Percentiles rank a stretch among this genome's conserved stretches.
Conservation (phyloP, 2,329 filamentous ascomycete genomes). For the Curvularia lunata region DNA sequence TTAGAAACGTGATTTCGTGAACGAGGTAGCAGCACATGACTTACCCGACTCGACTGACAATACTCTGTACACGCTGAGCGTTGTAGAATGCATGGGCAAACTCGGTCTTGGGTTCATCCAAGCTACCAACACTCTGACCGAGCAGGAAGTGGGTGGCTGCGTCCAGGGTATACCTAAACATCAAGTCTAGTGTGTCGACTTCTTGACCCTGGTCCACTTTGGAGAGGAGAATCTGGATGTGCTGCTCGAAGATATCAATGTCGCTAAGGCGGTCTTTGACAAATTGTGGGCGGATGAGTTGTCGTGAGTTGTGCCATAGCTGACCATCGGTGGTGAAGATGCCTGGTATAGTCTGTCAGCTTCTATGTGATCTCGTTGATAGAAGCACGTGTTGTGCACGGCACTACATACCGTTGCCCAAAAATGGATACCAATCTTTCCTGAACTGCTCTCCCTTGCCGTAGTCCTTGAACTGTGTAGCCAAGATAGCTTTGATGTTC, state of each 20-base stretch:
- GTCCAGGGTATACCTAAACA: slow-evolving; percentile 81
- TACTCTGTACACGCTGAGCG: slow-evolving; percentile 75
- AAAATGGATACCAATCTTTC: slow-evolving; percentile 73
- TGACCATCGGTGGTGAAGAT: slow-evolving; percentile 77
- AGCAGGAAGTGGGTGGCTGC: slow-evolving; percentile 86
- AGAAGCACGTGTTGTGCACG: background rate
- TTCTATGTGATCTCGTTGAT: background rate
- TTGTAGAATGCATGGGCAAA: slow-evolving; percentile 85
- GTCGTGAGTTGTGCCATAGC: slow-evolving; percentile 79
- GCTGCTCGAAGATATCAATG: slow-evolving; percentile 78
- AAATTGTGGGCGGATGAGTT: slow-evolving; percentile 85
- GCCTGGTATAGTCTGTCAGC: slow-evolving; percentile 35
- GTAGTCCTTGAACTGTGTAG: slow-evolving; percentile 83
- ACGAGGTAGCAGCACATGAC: slow-evolving; percentile 17
- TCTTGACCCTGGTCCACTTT: slow-evolving; percentile 62
- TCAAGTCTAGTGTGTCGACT: slow-evolving; percentile 75
- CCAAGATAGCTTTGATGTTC: slow-evolving; percentile 90
- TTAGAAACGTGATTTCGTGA: slow-evolving; percentile 10
- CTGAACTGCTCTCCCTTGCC: slow-evolving; percentile 82
- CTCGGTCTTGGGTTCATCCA: slow-evolving; percentile 63
- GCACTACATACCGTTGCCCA: slow-evolving; percentile 71
- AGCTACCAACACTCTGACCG: slow-evolving; percentile 72
- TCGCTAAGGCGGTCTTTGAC: slow-evolving; percentile 84
- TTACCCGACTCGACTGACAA: slow-evolving; percentile 68
- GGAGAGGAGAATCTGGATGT: slow-evolving; percentile 75